phyloP scores from a whole-genome alignment of 192 early-diverging fungal species.

The Umbelopsis isabellina region DNA sequence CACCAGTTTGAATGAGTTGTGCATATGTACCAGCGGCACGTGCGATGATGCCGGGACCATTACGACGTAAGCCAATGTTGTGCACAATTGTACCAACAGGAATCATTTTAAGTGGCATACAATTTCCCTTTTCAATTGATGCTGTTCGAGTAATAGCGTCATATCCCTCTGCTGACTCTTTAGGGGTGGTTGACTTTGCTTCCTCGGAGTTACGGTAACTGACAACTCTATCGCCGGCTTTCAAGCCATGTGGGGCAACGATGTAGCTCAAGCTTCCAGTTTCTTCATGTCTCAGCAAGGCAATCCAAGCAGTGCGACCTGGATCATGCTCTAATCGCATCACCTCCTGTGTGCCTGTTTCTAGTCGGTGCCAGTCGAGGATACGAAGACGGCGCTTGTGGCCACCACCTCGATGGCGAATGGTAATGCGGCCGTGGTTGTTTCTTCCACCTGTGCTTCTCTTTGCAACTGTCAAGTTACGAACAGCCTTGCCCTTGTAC shows the following conservation, averaged over 20 bases:
- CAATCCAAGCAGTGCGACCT: conserved; percentile 84
- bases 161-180: neutral
- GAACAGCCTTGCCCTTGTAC: conserved; percentile 84
- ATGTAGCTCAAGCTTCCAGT: conserved; percentile 86
- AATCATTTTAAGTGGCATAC: conserved; percentile 85
- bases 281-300: conserved; percentile 77
- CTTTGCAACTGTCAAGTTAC: conserved; percentile 81
- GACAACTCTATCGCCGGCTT: conserved; percentile 61
- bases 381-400: conserved; percentile 85
- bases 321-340: conserved; percentile 96
- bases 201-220: conserved; percentile 27
- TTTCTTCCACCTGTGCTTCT: conserved; percentile 85
- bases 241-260: conserved; percentile 75
- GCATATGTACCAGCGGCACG: conserved; percentile 88
- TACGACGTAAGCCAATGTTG: conserved; percentile 79
- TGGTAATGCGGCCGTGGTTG: conserved; percentile 87
- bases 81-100: conserved; percentile 92
- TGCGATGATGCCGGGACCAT: conserved; percentile 75
- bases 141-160: conserved; percentile 43
- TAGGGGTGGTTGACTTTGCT: neutral
- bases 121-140: conserved; percentile 83
- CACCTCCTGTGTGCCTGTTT: conserved; percentile 77
- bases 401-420: conserved; percentile 92
- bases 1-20: conserved; percentile 79
- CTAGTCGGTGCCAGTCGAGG: conserved; percentile 83